phyloP scores from a whole-genome alignment of 495 filamentous ascomycete species.

The Annulohypoxylon maeteangense region DNA sequence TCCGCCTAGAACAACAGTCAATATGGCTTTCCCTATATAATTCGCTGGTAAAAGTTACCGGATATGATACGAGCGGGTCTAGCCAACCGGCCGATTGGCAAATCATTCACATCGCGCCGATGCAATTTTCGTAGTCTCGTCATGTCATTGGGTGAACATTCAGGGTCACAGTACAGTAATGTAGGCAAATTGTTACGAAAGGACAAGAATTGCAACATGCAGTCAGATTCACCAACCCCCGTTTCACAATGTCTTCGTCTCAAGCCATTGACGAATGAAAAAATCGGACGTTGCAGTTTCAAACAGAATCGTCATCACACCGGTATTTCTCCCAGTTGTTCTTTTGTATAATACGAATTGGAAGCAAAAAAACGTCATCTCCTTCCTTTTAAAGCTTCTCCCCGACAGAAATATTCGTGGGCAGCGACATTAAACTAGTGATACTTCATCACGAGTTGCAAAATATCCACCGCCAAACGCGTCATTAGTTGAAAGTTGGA shows the following conservation, averaged over 20 bases:
- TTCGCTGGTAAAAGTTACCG: constrained; percentile 12
- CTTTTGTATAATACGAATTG: constrained; percentile 4
- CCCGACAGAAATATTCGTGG: not conserved
- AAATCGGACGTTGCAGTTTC: constrained; percentile 31
- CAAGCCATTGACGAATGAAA: constrained; percentile 29
- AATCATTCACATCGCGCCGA: constrained; percentile 16
- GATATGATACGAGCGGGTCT: not conserved
- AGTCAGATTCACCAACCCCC: constrained; percentile 7
- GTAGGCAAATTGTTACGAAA: constrained; percentile 14
- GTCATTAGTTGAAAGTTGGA: not conserved
- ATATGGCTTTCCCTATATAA: constrained; percentile 10
- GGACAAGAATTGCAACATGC: constrained; percentile 18
- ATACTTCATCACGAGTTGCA: not conserved
- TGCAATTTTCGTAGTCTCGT: not conserved
- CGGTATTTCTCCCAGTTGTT: constrained; percentile 7
- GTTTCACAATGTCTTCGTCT: constrained; percentile 23
- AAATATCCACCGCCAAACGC: not conserved
- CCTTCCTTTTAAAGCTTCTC: constrained; percentile 18
- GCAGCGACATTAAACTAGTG: not conserved
- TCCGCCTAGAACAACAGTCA: not conserved
- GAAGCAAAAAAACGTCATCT: constrained; percentile 3
- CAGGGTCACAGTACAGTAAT: constrained; percentile 7
- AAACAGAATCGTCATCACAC: constrained; percentile 30
- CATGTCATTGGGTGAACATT: constrained; percentile 16
- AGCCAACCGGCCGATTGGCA: constrained; percentile 16